These are phyloP conservation scores for Rhizomucor pusillus DNA, from an alignment of 371 early-diverging fungal genomes.

Conservation along the genomic window DNA sequence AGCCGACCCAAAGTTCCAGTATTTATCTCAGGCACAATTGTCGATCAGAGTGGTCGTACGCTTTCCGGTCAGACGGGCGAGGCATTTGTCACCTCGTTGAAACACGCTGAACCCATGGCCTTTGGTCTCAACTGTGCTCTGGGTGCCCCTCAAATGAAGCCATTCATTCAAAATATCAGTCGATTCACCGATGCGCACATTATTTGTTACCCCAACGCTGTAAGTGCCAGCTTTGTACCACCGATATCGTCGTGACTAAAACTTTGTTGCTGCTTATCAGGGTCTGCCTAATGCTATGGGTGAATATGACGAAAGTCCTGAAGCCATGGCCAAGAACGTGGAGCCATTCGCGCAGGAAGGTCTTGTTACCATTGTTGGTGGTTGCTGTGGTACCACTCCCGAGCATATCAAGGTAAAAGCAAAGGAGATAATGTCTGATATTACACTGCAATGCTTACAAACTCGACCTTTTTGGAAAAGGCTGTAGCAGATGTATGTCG, in stretches of 20 bases:
- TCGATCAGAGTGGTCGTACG: conserved; percentile 93
- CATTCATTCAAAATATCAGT: conserved; percentile 88
- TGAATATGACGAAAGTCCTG: conserved; percentile 88
- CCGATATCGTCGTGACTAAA: neutral
- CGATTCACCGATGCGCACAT: conserved; percentile 76
- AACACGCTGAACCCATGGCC: conserved; percentile 80
- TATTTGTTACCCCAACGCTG: conserved; percentile 95
- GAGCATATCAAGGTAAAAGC: conserved; percentile 73
- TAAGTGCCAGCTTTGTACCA: conserved; percentile 21
- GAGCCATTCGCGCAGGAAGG: conserved; percentile 86
- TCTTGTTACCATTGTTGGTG: conserved; percentile 90
- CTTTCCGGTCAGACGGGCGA: conserved; percentile 95
- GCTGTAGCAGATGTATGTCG: conserved; percentile 81
- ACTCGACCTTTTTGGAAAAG: too few relatives aligned
- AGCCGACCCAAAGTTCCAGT: conserved; percentile 77
- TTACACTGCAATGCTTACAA: too few relatives aligned
- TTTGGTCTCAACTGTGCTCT: conserved; percentile 95
- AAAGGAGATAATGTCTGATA: too few relatives aligned
- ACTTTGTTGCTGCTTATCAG: conserved; percentile 28
- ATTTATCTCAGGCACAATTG: conserved; percentile 96
- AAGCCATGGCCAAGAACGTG: conserved; percentile 80
- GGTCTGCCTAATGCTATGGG: conserved; percentile 87
- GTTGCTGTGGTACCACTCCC: conserved; percentile 96
- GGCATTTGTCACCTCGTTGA: conserved; percentile 84
- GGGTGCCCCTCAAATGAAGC: conserved; percentile 94